Evolutionary conservation across 2,329 filamentous ascomycete species (phyloP).

Genomic region (Sclerotinia trifoliorum): DNA sequence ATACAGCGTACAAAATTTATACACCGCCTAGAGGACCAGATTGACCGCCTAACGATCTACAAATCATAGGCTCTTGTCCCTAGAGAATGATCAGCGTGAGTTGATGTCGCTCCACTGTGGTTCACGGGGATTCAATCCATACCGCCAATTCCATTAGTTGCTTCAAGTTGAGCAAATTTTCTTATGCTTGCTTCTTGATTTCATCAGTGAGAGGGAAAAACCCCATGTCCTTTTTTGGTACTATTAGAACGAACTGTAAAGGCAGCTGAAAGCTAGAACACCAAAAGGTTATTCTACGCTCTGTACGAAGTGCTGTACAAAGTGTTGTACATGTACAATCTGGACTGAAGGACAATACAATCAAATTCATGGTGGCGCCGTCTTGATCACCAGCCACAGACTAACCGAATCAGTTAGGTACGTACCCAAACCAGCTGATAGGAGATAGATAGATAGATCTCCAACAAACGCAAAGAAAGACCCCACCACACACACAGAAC

Average conservation of each 20-base stretch:
- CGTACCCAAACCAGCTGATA: neutral
- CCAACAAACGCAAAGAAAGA: neutral
- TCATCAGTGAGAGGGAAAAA: neutral
- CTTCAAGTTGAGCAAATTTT: conserved; percentile 12
- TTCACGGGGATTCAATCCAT: conserved; percentile 9
- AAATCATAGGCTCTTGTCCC: conserved; percentile 3
- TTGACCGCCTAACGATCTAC: conserved; percentile 18
- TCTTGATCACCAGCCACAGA: neutral
- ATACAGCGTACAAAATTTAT: conserved; percentile 1
- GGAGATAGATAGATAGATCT: neutral
- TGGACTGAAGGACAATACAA: neutral
- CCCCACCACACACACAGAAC: neutral
- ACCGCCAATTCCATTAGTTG: conserved; percentile 17
- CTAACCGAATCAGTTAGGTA: neutral
- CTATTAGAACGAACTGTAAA: neutral
- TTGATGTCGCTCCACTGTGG: conserved; percentile 18
- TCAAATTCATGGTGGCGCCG: neutral
- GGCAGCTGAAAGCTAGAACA: neutral
- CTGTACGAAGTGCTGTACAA: too few species aligned
- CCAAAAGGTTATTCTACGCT: neutral
- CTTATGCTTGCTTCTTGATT: neutral
- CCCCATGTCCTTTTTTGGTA: neutral
- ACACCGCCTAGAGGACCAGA: conserved; percentile 12
- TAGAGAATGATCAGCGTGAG: neutral
- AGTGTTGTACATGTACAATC: too few species aligned